Base-by-base conservation (phyloP, 345 rosid species). In the Eucalyptus sp. region DNA sequence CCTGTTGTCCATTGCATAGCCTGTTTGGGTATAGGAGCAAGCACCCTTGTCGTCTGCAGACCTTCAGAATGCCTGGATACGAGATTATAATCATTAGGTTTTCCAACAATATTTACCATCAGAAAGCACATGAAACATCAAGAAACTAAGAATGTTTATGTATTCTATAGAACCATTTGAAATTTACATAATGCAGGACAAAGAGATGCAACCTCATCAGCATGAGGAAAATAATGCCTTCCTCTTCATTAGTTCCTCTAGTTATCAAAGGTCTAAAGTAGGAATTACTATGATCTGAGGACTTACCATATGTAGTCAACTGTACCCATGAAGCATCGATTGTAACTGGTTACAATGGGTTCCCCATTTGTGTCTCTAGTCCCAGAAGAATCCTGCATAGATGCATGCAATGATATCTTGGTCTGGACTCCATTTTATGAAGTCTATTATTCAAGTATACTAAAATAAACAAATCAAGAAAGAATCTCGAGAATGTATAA, bases 231-330 rank as follows among this genome's bases (percentile, higher is more conserved):
- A 51, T 44, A 76, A 76, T 20, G 29, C 44, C 81, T 33, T 76
- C 48, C 84, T 41, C 48, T 76, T 76, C 48, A 20, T 41, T 76
- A 41, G 48, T 41, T 41, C 84, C 48, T 76, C 48, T 41, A 22
- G 48, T 76, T 37, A 76, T 76, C 84, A 41, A 76, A 41, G 48
- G 84, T 76, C 41, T 76, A 29, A 64, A 88, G 13, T 86, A 31
- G 52, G 71, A 62, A 7, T 43, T 31, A 62, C 62, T 43, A 16
- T 20, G 76, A 88, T 51, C 17, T 44, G 56, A 87, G 68, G 50
- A 62, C 91, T 90, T 93, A 95, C 99, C 98, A 98, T 92, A 97
- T 97, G 91, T 97, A 98, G 91, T 97, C 99, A 90, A 97, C 99
- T 41, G 99, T 95, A 91, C 99, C 99, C 94, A 93, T 90, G 94